These are phyloP conservation scores for Phytophthora boehmeriae DNA, from an alignment of 352 stramenopile species.

Conservation along the genomic window DNA sequence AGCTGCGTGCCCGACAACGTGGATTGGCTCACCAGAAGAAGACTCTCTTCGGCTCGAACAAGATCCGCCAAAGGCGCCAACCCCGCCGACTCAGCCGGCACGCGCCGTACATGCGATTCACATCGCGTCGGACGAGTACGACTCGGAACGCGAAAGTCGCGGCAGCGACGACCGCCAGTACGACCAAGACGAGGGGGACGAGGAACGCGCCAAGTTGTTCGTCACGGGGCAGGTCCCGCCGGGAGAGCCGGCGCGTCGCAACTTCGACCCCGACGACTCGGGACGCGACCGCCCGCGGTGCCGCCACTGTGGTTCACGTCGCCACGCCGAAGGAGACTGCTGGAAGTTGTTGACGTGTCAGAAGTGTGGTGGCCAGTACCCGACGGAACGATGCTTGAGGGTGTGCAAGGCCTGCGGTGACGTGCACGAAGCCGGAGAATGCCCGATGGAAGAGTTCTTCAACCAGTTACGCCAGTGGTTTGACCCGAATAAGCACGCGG, in stretches of 20 bases:
- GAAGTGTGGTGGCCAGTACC: slow-evolving; percentile 10
- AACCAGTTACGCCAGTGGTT: slow-evolving; percentile 16
- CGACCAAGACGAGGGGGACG: slow-evolving; percentile 6
- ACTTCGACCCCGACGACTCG: not conserved
- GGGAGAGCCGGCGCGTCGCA: not conserved
- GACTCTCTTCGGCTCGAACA: slow-evolving; percentile 6
- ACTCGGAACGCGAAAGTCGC: slow-evolving; percentile 1
- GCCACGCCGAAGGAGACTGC: slow-evolving; percentile 13
- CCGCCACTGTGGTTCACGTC: slow-evolving; percentile 4
- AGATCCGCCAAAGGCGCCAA: slow-evolving; percentile 9
- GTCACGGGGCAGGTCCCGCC: slow-evolving; percentile 1
- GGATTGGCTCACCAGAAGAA: slow-evolving; percentile 1
- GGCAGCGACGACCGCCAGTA: slow-evolving; percentile 5
- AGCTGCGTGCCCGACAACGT: slow-evolving; percentile 9
- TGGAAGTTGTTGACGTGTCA: slow-evolving; percentile 18
- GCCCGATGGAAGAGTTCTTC: slow-evolving; percentile 17
- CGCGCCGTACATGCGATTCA: slow-evolving; percentile 9
- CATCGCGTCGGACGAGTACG: not conserved
- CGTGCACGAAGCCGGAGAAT: slow-evolving; percentile 11
- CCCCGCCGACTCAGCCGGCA: not conserved
- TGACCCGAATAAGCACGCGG: slow-evolving; percentile 9
- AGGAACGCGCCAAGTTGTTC: slow-evolving; percentile 5
- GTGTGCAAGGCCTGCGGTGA: slow-evolving; percentile 11
- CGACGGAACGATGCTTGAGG: slow-evolving; percentile 14
- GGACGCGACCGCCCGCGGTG: slow-evolving; percentile 6